These are phyloP conservation scores for Aspergillus tanneri DNA, from an alignment of 2,329 filamentous ascomycete species.

Conservation along the genomic window DNA sequence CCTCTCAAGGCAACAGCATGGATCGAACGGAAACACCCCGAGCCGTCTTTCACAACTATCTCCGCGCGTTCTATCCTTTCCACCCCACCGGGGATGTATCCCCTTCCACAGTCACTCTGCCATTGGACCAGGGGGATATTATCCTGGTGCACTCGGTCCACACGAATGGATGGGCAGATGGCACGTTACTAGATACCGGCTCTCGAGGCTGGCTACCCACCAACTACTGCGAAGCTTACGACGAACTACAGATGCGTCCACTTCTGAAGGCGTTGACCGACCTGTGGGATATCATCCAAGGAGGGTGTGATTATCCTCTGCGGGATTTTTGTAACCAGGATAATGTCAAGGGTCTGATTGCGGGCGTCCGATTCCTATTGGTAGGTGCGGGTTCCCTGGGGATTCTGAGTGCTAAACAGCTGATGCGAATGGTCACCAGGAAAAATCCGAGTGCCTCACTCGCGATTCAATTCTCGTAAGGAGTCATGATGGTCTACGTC, in stretches of 20 bases:
- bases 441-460: conserved; percentile 83
- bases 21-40: conserved; percentile 48
- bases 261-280: conserved; percentile 83
- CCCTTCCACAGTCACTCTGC: conserved; percentile 84
- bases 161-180: conserved; percentile 97
- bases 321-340: conserved; percentile 86
- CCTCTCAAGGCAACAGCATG: conserved; percentile 52
- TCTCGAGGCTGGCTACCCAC: conserved; percentile 93
- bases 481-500: conserved; percentile 71
- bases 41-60: conserved; percentile 85
- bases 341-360: conserved; percentile 90
- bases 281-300: conserved; percentile 87
- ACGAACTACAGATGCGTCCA: conserved; percentile 80
- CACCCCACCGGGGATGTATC: conserved; percentile 72
- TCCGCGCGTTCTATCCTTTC: conserved; percentile 92
- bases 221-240: conserved; percentile 96
- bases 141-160: conserved; percentile 95
- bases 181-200: conserved; percentile 81
- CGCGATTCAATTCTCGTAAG: conserved; percentile 75
- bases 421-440: conserved; percentile 52
- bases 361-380: conserved; percentile 84
- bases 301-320: conserved; percentile 70
- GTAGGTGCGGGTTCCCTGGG: conserved; percentile 55
- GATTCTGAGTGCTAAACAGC: neutral
- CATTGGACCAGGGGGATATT: conserved; percentile 85